Base-by-base conservation (phyloP, 2,329 filamentous ascomycete species). In the Cytospora chrysosperma region DNA sequence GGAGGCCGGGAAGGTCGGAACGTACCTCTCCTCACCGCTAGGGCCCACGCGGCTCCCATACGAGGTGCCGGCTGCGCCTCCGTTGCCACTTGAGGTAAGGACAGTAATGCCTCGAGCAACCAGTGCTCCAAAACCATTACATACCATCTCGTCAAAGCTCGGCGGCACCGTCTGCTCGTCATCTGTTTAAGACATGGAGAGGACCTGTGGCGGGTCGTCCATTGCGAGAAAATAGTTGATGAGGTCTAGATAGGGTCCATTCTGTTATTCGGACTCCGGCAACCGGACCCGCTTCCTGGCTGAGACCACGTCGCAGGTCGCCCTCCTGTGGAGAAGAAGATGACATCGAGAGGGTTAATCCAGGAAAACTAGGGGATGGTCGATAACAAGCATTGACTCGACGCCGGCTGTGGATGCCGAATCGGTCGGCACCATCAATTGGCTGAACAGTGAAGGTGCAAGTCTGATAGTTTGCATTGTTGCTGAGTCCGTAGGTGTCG, bases 171-270 rank as follows among this genome's bases (percentile, higher is more conserved):
- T 82, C 71, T 88, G 85, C 56, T 92, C 89, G 52, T 88, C 81
- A 68, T 90, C 87, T 26, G 86, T 87, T 70, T 91, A 92, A 0
- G 88, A 90, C 17, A 86, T 88, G 43, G 82, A 83, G 52, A 92
- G 79, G 26, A 90, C 84, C 2, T 84, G 81, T 0, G 89, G 88
- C 0, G 91, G 76, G 21, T 83, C 72, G 2, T 76, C 71, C 2
- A 88, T 80, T 13, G 74, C 76, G 4, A 61, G 27, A n/a, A 56
- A 32, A n/a, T 32, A 43, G 27, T 55, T 47, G 34, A 61, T 53
- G 51, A 61, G 52, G n/a, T 53, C 51, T 2, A 61, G 26, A 13
- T 54, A 61, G 2, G 59, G 59, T 9, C 56, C 52, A n/a, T 61
- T 61, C n/a, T 50, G 32, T 4, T 37, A 50, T 15, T 54, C 30